Evolutionary conservation across 148 eudicot genomes (phyloP).

Genomic region (Rhododendron kiyosumense): DNA sequence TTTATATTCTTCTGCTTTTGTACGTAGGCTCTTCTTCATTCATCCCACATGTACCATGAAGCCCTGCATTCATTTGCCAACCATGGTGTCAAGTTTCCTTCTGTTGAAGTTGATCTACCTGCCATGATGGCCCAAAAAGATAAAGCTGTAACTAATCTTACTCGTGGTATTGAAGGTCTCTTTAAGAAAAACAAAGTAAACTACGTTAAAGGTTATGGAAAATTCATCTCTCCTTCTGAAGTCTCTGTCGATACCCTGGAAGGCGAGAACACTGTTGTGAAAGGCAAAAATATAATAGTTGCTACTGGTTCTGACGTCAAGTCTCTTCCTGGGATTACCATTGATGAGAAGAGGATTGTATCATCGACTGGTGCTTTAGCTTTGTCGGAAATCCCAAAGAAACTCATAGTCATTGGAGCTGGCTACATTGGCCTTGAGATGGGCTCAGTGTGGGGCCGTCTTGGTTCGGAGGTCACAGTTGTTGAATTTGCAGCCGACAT

Average conservation of each 20-base stretch:
- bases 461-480: constrained; percentile 87
- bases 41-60: constrained; percentile 95
- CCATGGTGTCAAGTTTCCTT: constrained; percentile 60
- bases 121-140: constrained; percentile 94
- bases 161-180: constrained; percentile 83
- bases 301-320: constrained; percentile 98
- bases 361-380: constrained; percentile 96
- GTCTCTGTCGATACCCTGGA: constrained; percentile 74
- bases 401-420: constrained; percentile 84
- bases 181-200: constrained; percentile 92
- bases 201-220: constrained; percentile 87
- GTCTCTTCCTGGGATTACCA: constrained; percentile 74
- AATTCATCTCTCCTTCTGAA: constrained; percentile 74
- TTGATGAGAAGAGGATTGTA: constrained; percentile 85
- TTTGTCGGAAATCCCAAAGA: constrained; percentile 76
- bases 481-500: constrained; percentile 84
- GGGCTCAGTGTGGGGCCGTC: constrained; percentile 98
- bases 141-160: constrained; percentile 66
- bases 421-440: constrained; percentile 97
- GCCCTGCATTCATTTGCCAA: constrained; percentile 70
- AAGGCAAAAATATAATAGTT: constrained; percentile 76
- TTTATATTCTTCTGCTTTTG: not conserved
- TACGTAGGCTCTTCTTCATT: constrained; percentile 83
- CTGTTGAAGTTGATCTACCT: constrained; percentile 74
- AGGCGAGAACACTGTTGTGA: constrained; percentile 67